Percentiles rank a stretch among this genome's conserved stretches.
Evolutionary conservation across 2,329 filamentous ascomycete genomes (phyloP).

Genomic region (Aspergillus pseudoterreus): DNA sequence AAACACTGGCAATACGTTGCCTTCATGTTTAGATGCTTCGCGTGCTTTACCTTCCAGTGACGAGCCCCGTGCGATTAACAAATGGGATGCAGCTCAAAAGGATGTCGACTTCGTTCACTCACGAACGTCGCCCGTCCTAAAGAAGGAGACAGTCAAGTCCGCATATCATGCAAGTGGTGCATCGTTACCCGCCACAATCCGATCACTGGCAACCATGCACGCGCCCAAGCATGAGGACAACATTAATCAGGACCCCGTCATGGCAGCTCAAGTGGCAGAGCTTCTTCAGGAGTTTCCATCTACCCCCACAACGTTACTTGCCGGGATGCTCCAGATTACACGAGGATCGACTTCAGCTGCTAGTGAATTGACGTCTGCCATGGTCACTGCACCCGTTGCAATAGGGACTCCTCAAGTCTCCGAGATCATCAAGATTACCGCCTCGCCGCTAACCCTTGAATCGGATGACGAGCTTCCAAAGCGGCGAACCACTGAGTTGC

Average conservation of each 20-base stretch:
- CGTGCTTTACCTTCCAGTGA: constrained; percentile 13
- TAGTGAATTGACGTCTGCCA: constrained; percentile 56
- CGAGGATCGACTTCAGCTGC: constrained; percentile 56
- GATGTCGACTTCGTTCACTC: constrained; percentile 61
- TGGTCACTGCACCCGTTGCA: constrained; percentile 39
- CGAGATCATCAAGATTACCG: constrained; percentile 45
- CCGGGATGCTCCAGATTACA: constrained; percentile 55
- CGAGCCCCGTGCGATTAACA: constrained; percentile 39
- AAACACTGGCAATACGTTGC: constrained; percentile 16
- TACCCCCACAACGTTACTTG: constrained; percentile 47
- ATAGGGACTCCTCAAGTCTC: constrained; percentile 18
- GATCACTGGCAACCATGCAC: constrained; percentile 49
- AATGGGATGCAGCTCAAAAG: constrained; percentile 55
- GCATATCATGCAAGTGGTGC: constrained; percentile 58
- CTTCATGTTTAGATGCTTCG: constrained; percentile 11
- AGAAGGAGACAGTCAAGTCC: constrained; percentile 49
- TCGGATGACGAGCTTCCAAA: constrained; percentile 21
- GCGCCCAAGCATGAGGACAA: constrained; percentile 37
- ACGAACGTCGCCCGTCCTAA: constrained; percentile 46
- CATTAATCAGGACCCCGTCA: constrained; percentile 39
- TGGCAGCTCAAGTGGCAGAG: constrained; percentile 50
- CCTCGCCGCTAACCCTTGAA: constrained; percentile 18
- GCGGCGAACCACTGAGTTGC: constrained; percentile 4
- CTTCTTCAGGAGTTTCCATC: constrained; percentile 54
- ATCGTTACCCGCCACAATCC: constrained; percentile 54